Conservation (phyloP, 768 basidiomycete species). For the Podaxis sp. region DNA sequence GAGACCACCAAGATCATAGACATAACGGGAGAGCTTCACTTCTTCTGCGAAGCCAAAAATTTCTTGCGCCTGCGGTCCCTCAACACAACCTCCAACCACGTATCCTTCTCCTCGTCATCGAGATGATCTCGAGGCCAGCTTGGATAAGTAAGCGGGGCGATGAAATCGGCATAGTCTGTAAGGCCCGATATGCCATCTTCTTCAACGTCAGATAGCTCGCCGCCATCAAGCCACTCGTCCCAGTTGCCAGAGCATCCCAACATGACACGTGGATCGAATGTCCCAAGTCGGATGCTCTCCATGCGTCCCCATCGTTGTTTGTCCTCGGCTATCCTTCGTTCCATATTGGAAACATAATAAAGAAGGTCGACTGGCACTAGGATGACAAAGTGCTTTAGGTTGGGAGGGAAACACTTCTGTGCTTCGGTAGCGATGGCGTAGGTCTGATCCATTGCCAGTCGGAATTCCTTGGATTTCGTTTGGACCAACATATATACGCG, state of each 20-base stretch:
- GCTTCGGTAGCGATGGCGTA: background rate
- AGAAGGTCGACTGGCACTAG: background rate
- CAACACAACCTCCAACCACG: background rate
- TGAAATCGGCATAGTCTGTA: background rate
- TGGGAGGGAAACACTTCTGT: background rate
- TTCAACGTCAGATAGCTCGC: background rate
- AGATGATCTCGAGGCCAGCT: background rate
- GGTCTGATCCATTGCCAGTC: background rate
- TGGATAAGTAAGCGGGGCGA: background rate
- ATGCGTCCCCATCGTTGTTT: background rate
- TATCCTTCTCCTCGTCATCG: background rate
- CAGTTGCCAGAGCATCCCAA: background rate
- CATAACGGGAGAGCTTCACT: background rate
- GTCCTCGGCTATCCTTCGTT: background rate
- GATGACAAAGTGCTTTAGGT: background rate
- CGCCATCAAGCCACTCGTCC: background rate
- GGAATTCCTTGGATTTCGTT: background rate
- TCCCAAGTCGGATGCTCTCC: background rate
- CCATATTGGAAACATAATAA: background rate
- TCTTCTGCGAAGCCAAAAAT: background rate
- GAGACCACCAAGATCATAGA: background rate
- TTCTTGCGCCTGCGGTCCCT: background rate
- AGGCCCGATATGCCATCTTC: background rate
- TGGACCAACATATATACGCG: conserved; percentile 1
- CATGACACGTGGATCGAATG: background rate